Percentiles rank a stretch among this genome's conserved stretches.
These are phyloP conservation scores for Avena sativa DNA, from an alignment of 176 grass and related monocot genomes.

Conservation along the genomic window DNA sequence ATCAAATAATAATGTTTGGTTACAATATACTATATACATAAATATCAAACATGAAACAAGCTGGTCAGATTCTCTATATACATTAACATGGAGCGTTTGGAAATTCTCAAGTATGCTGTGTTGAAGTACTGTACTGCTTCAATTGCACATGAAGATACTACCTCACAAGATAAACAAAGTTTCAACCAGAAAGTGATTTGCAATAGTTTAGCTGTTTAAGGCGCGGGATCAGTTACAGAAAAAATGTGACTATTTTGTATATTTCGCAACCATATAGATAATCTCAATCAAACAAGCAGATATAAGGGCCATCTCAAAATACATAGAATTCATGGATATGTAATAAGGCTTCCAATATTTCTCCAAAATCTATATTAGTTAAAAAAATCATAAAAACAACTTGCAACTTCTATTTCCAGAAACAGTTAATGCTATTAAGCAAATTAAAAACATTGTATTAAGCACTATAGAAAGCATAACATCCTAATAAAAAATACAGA, in stretches of 20 bases:
- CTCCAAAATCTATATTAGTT: not conserved
- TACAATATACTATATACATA: not conserved
- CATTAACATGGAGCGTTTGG: conserved; percentile 5
- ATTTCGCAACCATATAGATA: conserved; percentile 3
- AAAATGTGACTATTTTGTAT: conserved; percentile 19
- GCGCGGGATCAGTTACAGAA: not conserved
- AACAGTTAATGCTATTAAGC: no score
- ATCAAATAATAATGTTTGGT: conserved; percentile 33
- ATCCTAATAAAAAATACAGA: no score
- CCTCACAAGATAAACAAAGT: conserved; percentile 15
- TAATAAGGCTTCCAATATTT: not conserved
- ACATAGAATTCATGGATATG: not conserved
- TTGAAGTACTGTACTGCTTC: conserved; percentile 5
- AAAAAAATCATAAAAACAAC: not conserved
- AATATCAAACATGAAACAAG: not conserved
- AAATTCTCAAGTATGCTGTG: not conserved
- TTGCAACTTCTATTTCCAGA: not conserved
- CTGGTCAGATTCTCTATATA: not conserved
- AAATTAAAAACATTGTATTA: no score
- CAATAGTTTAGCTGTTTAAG: not conserved
- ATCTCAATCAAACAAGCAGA: not conserved
- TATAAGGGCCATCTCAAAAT: not conserved
- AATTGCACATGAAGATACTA: conserved; percentile 4
- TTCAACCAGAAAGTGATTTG: not conserved
- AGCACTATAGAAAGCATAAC: no score